Base-by-base conservation (phyloP, 176 grass and related monocot species). In the Aechmea fasciata region DNA sequence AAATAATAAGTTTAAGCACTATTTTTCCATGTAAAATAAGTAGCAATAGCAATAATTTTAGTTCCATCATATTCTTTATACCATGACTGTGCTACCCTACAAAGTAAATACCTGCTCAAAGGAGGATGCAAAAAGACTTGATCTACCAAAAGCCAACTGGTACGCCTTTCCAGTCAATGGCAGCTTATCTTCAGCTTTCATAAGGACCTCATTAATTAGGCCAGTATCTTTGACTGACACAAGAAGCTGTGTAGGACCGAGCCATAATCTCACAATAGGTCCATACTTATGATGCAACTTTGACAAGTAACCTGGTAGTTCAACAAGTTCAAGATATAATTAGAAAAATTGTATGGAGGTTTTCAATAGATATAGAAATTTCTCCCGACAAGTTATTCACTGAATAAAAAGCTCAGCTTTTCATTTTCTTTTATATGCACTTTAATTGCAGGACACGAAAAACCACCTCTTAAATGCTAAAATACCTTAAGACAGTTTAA, bases 141-240 rank as follows among this genome's bases (percentile, higher is more conserved):
- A 86, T 75, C 59, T 83, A 83, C 95, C 90, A 55, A 91, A 99
- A 78, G 90, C 95, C 72, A 99, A 89, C 70, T 73, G 77, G 80
- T 94, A 99, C 68, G 90, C 82, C 67, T 73, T 87, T 66, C 72
- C 95, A 70, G 82, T 90, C 79, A 88, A 70, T 41, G 87, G 84
- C 49, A 94, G 82, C 75, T 94, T 94, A 82, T 99, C 95, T 65
- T 99, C 72, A 79, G 89, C 87, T 78, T 94, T 87, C 85, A 75
- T 49, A 50, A 94, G 75, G 71, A 90, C 69, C 75, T 94, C 84
- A 74, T 85, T 99, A 57, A 94, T 84, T 50, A 99, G 69, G 13
- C 24, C 67, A 47, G 72, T 69, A 70, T 99, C 90, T 84, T 86
- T 88, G 72, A 99, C 78, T 53, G 95, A 99, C 9, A 99, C 87